These are phyloP conservation scores for Aspergillus nomiae DNA, from an alignment of 2,329 filamentous ascomycete genomes.

Conservation along the genomic window DNA sequence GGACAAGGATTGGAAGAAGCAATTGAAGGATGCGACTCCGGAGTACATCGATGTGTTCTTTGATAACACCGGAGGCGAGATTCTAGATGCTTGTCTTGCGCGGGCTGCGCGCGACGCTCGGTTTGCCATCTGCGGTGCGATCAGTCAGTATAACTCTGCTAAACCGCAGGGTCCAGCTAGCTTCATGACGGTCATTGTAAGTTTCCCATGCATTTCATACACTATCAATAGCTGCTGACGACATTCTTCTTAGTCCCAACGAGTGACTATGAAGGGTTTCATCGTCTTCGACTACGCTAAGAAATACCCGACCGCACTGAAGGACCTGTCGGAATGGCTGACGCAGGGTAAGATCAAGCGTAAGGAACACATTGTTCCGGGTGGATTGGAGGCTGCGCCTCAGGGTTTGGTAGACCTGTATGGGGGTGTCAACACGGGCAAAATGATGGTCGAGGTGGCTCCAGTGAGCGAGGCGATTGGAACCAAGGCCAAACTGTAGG, in stretches of 20 bases:
- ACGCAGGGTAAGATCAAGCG: constrained; percentile 70
- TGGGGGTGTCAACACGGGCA: constrained; percentile 69
- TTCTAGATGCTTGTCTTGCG: constrained; percentile 65
- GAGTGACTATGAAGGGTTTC: constrained; percentile 66
- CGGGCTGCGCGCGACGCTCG: constrained; percentile 65
- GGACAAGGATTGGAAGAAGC: constrained; percentile 59
- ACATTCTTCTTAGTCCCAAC: constrained; percentile 31
- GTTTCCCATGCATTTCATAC: constrained; percentile 11
- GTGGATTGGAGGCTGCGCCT: constrained; percentile 67
- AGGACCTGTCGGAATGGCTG: constrained; percentile 68
- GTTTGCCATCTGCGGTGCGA: constrained; percentile 71
- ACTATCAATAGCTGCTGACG: constrained; percentile 15
- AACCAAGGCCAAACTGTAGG: constrained; percentile 47
- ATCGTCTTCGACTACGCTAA: constrained; percentile 69
- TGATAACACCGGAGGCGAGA: constrained; percentile 73
- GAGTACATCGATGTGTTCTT: constrained; percentile 70
- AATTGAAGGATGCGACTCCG: constrained; percentile 62
- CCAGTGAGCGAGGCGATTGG: constrained; percentile 34
- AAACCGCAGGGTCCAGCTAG: constrained; percentile 59
- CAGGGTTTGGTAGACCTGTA: constrained; percentile 66
- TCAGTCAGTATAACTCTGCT: constrained; percentile 68
- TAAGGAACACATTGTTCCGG: constrained; percentile 70
- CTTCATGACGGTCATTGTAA: constrained; percentile 44
- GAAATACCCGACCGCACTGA: constrained; percentile 59
- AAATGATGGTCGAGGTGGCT: constrained; percentile 55